Conservation (phyloP, 2,329 filamentous ascomycete species). For the Phyllosticta ampelicida region DNA sequence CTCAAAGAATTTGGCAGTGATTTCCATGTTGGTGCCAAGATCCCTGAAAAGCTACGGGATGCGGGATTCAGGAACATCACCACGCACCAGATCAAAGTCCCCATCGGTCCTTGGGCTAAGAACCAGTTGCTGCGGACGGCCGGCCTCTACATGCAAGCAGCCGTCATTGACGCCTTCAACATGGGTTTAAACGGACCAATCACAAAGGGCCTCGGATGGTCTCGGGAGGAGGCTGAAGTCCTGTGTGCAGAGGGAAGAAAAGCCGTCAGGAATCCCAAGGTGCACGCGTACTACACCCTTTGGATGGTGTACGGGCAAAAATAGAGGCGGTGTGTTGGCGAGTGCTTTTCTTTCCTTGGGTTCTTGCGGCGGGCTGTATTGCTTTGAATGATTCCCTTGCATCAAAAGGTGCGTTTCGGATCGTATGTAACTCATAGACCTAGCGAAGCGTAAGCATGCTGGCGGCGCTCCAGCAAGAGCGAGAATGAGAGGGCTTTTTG, state of each 20-base stretch:
- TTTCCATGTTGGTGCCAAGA: background rate
- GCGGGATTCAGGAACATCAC: conserved; percentile 36
- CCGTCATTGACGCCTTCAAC: conserved; percentile 7
- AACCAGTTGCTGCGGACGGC: conserved; percentile 12
- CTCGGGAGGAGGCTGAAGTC: conserved; percentile 15
- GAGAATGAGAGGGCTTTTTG: background rate
- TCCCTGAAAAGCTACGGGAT: conserved; percentile 18
- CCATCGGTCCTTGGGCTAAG: conserved; percentile 19
- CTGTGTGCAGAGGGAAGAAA: conserved; percentile 28
- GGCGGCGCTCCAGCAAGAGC: background rate
- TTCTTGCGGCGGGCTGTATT: background rate
- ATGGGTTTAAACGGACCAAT: conserved; percentile 4
- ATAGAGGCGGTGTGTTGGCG: background rate
- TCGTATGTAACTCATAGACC: background rate
- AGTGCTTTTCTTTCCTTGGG: background rate
- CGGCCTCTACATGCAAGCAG: conserved; percentile 19
- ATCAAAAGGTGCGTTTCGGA: background rate
- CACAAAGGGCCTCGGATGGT: conserved; percentile 5
- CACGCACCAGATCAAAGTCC: conserved; percentile 20
- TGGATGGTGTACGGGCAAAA: conserved; percentile 5
- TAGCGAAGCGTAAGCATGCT: background rate
- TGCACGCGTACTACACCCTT: conserved; percentile 22
- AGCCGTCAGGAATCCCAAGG: conserved; percentile 22
- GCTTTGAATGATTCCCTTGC: background rate
- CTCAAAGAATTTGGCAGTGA: conserved; percentile 2